Base-by-base conservation (phyloP, 2,329 filamentous ascomycete species). In the Talaromyces pinophilus region DNA sequence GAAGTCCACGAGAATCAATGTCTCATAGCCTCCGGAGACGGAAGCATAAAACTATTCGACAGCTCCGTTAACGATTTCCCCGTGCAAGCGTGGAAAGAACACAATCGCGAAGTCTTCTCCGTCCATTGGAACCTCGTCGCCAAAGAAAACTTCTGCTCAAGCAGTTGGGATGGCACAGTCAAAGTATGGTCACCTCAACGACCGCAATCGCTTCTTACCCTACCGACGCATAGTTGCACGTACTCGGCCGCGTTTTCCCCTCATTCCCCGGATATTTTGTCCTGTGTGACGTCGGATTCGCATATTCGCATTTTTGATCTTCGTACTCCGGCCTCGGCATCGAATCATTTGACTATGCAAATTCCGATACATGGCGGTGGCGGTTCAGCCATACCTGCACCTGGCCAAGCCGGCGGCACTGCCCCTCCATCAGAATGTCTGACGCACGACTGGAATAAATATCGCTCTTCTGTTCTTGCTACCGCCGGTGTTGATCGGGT, bases 371-470 rank as follows among this genome's bases (percentile, higher is more conserved):
- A 97, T 78, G 87, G 87, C 2, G 57, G 97, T 78, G 87, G 87
- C n/a, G 84, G 87, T 2, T 84, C 86, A 0, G 83, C 86, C 17
- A 79, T 82, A 11, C 80, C 81, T 40, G 79, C 77, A 38, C 77
- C 74, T 46, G 72, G 74, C 3, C 72, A 73, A 28, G 74, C 77
- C 3, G 78, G 76, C 1, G 76, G 84, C 8, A 68, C 71, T 22
- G 17, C 65, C 57, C 82, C 87, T n/a, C 92, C 93, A 0, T 85
- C 88, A 10, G 95, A 99, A 82, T 88, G 92, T 44, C 85, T 99
- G 38, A 97, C 93, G 0, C 95, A 98, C 79, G 95, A 99, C 79
- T 99, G 95, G 95, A 99, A 99, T 82, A 99, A 99, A 80, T 99
- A 99, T 80, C 87, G 91, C 46, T 88, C 93, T 70, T 90, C 88